Evolutionary conservation across 1,284 basidiomycete genomes (phyloP), one percentile per base, ranked within the genome.

Genomic region (Paramarasmius palmivorus): DNA sequence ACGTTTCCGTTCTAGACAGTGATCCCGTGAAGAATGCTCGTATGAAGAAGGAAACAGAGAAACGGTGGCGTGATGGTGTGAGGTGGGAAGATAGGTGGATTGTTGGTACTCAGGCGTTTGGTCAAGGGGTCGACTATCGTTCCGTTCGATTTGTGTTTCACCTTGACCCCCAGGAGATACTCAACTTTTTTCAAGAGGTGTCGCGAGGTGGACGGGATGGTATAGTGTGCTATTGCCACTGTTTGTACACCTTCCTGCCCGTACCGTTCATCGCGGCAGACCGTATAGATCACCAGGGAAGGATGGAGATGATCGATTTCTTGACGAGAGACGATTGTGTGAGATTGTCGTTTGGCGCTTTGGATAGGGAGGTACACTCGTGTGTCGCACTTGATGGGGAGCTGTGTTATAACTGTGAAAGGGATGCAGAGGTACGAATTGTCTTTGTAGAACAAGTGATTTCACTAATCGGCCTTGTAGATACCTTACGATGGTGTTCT

Each of bases 21-120:
- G 25, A 17, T n/a, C n/a, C n/a, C 19, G 25, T 37, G n/a, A 44
- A 19, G 32, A 51, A 39, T 6, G 17, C 14, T 1, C 15, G 44
- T 12, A 32, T n/a, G 6, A 40, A 53, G 17, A 23, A 39, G 17
- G n/a, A 25, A 2, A 20, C 49, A 8, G 52, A 54, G 8, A 4
- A 17, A 9, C 9, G 22, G 10, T 59, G 55, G 53, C 15, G 48
- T 17, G 14, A 17, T 3, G 55, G 52, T 0, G 14, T 4, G 2
- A n/a, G 15, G 0, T 29, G 20, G 1, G 15, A 45, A 25, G 44
- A 52, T 39, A 26, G 29, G 5, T 55, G 53, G 56, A 50, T 59
- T 20, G 42, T 55, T 2, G 26, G 29, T 8, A 59, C 58, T 1
- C 32, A 40, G n/a, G 56, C 55, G 6, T 59, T 57, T 37, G 58